These are phyloP conservation scores for Canavalia ensiformis DNA, from an alignment of 306 rosid genomes.

Conservation along the genomic window DNA sequence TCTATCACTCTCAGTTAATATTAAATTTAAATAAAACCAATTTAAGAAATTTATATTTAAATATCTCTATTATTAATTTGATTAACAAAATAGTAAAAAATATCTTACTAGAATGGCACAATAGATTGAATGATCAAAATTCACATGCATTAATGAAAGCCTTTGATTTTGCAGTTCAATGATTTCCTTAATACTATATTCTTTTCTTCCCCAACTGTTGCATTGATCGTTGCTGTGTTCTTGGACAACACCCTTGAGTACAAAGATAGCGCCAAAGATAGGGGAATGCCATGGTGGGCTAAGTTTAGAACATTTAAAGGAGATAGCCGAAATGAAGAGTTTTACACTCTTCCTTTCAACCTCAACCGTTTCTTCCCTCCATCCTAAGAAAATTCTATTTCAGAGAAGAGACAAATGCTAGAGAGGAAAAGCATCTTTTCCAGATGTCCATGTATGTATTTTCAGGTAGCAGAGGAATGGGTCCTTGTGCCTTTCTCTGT, in stretches of 20 bases:
- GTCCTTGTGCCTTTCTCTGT: slow-evolving; percentile 25
- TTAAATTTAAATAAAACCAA: neutral
- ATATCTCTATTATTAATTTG: too few species aligned
- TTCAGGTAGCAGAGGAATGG: slow-evolving; percentile 36
- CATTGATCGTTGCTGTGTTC: slow-evolving; percentile 78
- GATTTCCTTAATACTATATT: slow-evolving; percentile 90
- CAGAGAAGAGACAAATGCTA: slow-evolving; percentile 36
- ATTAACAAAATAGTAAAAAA: too few species aligned
- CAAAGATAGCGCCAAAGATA: slow-evolving; percentile 85
- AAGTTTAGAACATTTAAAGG: slow-evolving; percentile 85
- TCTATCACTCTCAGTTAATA: neutral
- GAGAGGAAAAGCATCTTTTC: slow-evolving; percentile 87
- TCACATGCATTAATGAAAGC: too few species aligned
- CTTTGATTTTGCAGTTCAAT: slow-evolving; percentile 73
- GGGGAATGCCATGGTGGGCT: slow-evolving; percentile 99
- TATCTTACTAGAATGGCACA: too few species aligned
- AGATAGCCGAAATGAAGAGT: slow-evolving; percentile 86
- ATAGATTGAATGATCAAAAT: too few species aligned
- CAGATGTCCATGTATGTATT: slow-evolving; percentile 42
- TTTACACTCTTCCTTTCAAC: slow-evolving; percentile 94
- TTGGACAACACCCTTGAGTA: slow-evolving; percentile 93
- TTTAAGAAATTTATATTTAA: neutral
- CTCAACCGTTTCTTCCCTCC: slow-evolving; percentile 97
- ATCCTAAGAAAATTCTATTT: slow-evolving; percentile 52
- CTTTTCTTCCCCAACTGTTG: slow-evolving; percentile 85